These are phyloP conservation scores for Pythium periplocum DNA, from an alignment of 352 stramenopile genomes.

Conservation along the genomic window DNA sequence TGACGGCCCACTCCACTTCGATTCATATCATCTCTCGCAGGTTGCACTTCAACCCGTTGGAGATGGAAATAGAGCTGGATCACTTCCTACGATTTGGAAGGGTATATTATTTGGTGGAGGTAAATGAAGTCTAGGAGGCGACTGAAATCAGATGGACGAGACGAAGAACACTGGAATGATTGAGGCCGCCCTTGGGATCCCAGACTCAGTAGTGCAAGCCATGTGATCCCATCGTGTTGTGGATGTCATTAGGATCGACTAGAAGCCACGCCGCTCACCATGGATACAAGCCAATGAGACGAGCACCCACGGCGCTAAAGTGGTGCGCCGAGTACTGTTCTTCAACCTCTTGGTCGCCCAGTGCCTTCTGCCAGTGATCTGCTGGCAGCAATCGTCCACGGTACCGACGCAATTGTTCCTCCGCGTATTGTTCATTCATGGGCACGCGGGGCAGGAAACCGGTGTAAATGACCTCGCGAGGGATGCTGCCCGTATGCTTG, in stretches of 20 bases:
- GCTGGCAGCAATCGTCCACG: slow-evolving; percentile 46
- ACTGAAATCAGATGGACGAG: too few relatives aligned
- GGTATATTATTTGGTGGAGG: too few relatives aligned
- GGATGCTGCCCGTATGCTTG: slow-evolving; percentile 45
- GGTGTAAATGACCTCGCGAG: slow-evolving; percentile 82
- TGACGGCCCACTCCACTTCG: too few relatives aligned
- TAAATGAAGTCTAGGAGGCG: too few relatives aligned
- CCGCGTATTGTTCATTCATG: slow-evolving; percentile 67
- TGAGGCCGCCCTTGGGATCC: too few relatives aligned
- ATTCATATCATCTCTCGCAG: too few relatives aligned
- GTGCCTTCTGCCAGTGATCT: slow-evolving; percentile 75
- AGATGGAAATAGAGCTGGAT: too few relatives aligned
- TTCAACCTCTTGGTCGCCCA: slow-evolving; percentile 44
- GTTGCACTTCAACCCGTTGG: too few relatives aligned
- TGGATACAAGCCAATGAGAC: slow-evolving; percentile 57
- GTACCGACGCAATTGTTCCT: slow-evolving; percentile 75
- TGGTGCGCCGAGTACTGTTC: slow-evolving; percentile 60
- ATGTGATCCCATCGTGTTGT: neutral
- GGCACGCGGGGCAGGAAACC: slow-evolving; percentile 70
- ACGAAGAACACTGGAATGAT: too few relatives aligned
- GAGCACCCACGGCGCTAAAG: slow-evolving; percentile 56
- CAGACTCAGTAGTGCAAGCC: too few relatives aligned
- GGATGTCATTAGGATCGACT: neutral
- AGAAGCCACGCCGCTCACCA: slow-evolving; percentile 26
- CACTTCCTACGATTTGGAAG: too few relatives aligned